A percentile compares a stretch with the other conserved stretches of the same genome.
Conservation (phyloP, 2,329 filamentous ascomycete species). For the Colletotrichum abscissum region DNA sequence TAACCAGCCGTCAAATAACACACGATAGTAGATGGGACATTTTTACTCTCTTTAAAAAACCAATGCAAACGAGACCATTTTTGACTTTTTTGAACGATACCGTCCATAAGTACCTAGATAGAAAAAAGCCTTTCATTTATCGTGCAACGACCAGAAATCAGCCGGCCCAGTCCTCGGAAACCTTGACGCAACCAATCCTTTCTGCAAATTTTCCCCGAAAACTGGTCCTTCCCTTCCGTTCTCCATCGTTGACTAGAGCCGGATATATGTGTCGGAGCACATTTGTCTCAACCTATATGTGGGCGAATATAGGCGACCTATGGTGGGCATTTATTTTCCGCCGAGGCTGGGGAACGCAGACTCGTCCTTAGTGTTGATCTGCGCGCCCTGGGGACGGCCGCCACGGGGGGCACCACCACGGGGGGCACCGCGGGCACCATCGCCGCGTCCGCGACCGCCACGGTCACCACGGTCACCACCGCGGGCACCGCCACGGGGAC, state of each 20-base stretch:
- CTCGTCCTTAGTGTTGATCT: constrained; percentile 69
- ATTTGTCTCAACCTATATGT: constrained; percentile 26
- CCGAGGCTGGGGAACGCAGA: constrained; percentile 71
- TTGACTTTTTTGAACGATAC: constrained; percentile 36
- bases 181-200: constrained; percentile 34
- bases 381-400: constrained; percentile 57
- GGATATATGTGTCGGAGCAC: constrained; percentile 34
- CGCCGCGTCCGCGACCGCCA: constrained; percentile 57
- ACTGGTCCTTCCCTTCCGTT: constrained; percentile 36
- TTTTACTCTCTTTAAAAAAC: constrained; percentile 6
- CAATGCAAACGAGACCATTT: constrained; percentile 36
- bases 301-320: constrained; percentile 23
- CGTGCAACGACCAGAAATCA: constrained; percentile 36
- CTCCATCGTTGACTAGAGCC: constrained; percentile 33
- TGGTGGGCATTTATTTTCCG: constrained; percentile 55
- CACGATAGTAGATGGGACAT: not conserved
- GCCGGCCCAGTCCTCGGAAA: constrained; percentile 35
- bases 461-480: constrained; percentile 57
- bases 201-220: constrained; percentile 33
- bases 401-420: constrained; percentile 54
- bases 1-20: not conserved
- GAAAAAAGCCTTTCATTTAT: constrained; percentile 37
- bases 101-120: constrained; percentile 35
- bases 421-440: constrained; percentile 54
- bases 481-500: constrained; percentile 57